Evolutionary conservation across 306 rosid species (phyloP), one percentile per base, ranked within the genome.

Genomic region (Vigna unguiculata): DNA sequence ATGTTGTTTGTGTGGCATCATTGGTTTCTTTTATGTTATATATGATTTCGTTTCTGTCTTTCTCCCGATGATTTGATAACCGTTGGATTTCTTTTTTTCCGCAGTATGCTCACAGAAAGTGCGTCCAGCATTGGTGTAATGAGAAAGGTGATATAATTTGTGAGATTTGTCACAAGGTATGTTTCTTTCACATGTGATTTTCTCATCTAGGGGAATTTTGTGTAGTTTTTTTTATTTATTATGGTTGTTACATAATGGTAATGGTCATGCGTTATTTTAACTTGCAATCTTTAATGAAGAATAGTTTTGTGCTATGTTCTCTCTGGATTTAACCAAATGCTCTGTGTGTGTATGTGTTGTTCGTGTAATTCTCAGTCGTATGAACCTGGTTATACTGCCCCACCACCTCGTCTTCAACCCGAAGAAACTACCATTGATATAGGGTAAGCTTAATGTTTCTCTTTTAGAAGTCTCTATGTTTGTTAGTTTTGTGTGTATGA

Each of bases 81-180:
- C 2, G 7, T 51, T 58, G 60, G 22, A 3, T 32, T 22, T 40
- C 28, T 58, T 32, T 22, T 40, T 36, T 59, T 25, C 2, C 16
- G 59, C 87, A 93, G 96, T 93, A 85, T 84, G 98, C 98, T 60
- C 98, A 90, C 75, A 86, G 98, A 83, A 93, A 93, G 88, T 93
- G 98, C 62, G 91, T 93, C 45, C 98, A 93, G 84, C 94, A 83
- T 83, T 93, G 98, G 98, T 90, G 96, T 83, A 79, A 93, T 41
- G 98, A 93, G 85, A 93, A 93, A 85, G 98, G 98, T 43, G 98
- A 93, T 84, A 93, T 79, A 74, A 89, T 70, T 72, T 93, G 98
- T 79, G 96, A 90, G 84, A 93, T 93, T 72, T 93, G 98, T 49
- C 98, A 93, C 76, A 89, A 89, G 98, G 98, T 93, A 81, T 77